phyloP scores from a whole-genome alignment of 2,329 filamentous ascomycete species.

The Trichoderma gracile region DNA sequence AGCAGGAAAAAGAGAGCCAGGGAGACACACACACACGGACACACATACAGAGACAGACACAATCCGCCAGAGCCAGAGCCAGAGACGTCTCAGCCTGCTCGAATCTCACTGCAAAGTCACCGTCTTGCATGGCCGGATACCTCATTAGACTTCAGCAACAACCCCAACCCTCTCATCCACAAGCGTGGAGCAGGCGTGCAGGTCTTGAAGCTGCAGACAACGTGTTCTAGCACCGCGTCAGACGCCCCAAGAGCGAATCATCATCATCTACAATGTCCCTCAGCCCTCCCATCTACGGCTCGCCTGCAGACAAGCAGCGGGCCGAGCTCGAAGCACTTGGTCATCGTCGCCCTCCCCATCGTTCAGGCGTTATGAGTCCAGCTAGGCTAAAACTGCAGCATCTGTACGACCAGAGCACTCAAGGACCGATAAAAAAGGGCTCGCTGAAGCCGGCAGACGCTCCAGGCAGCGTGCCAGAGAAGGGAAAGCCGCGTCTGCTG shows the following conservation, averaged over 20 bases:
- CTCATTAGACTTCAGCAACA: neutral
- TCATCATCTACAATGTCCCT: conserved; percentile 36
- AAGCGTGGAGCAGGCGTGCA: conserved; percentile 8
- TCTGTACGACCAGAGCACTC: conserved; percentile 62
- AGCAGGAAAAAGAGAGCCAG: too few relatives aligned
- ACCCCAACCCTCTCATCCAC: neutral
- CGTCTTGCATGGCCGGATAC: neutral
- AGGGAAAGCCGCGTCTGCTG: conserved; percentile 79
- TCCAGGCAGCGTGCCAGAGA: conserved; percentile 50
- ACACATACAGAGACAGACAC: too few relatives aligned
- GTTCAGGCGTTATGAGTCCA: conserved; percentile 49
- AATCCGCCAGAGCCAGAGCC: too few relatives aligned
- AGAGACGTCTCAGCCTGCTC: conserved; percentile 1
- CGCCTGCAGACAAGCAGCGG: conserved; percentile 31
- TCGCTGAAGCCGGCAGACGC: conserved; percentile 48
- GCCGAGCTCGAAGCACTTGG: conserved; percentile 34
- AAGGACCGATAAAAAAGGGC: conserved; percentile 53
- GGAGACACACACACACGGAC: too few relatives aligned
- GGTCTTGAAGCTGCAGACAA: conserved; percentile 3
- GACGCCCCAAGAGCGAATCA: conserved; percentile 3
- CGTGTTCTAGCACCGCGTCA: neutral
- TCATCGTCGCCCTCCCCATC: conserved; percentile 32
- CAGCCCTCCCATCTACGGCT: conserved; percentile 36
- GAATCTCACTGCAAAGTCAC: neutral
- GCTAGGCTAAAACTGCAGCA: conserved; percentile 64